Base-by-base conservation (phyloP, 345 rosid genomes). In the Pugionium cornutum region DNA sequence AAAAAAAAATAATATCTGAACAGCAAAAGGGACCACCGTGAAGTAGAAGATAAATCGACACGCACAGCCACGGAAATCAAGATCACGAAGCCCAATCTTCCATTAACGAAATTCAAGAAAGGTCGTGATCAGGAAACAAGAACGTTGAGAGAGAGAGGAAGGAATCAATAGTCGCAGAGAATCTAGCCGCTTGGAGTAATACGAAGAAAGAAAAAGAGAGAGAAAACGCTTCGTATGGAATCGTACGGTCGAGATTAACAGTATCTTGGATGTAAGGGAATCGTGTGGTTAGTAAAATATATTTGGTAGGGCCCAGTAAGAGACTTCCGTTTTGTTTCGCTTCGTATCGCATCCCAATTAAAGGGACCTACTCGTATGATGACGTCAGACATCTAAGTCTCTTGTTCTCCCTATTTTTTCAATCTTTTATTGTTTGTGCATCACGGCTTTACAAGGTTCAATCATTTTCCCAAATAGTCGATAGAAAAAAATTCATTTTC, bases 1-100 rank as follows among this genome's bases (percentile, higher is more conserved):
- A 0, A 18, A 0, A 18, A 18, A 18, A 18, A 18, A 0, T 18
- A 18, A 18, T 18, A 18, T 18, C 18, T 18, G 26, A 2, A 45
- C 8, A 58, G 67, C 7, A n/a, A 45, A 37, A 53, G 62, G 42
- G 50, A 9, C 55, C n/a, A 51, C 77, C 83, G 83, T 83, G 55
- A 80, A 79, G 78, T 80, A 58, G 8, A 84, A 84, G 89, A 83
- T 83, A 83, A 81, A 48, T 48, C 55, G 28, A 35, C 1, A 65
- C 4, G n/a, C 7, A 37, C 1, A 2, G 18, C 37, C 6, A 53
- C 56, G 41, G 33, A 31, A 33, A 55, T 56, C 40, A 0, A 18
- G 18, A 18, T 18, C 18, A 18, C 18, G 18, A 18, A 18, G 18
- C 18, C 18, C 18, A 18, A 18, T 18, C 18, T 18, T 18, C 18